Evolutionary conservation across 228 moss, liverwort and hornwort species (phyloP).

Genomic region (Sphagnum magellanicum): DNA sequence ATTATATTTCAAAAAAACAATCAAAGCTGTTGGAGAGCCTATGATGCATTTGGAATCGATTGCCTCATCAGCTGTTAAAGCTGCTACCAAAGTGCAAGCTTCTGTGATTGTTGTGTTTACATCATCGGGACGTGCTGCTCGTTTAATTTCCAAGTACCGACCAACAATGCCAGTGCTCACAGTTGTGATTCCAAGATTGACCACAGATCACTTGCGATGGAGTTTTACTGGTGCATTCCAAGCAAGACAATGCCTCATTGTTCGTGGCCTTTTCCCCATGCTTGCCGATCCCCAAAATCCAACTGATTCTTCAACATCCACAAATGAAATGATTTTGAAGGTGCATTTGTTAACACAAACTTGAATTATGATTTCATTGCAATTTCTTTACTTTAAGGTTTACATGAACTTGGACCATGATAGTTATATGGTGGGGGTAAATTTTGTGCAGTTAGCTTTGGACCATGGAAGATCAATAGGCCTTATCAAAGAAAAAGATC

Average conservation of each 20-base stretch:
- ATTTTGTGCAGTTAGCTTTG: slow-evolving; percentile 45
- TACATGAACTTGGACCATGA: too few species aligned
- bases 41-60: slow-evolving; percentile 79
- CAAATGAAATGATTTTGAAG: slow-evolving; percentile 4
- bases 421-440: too few species aligned
- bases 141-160: slow-evolving; percentile 80
- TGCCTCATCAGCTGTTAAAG: slow-evolving; percentile 77
- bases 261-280: slow-evolving; percentile 85
- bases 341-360: not conserved
- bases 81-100: slow-evolving; percentile 64
- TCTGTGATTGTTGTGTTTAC: slow-evolving; percentile 88
- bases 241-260: slow-evolving; percentile 82
- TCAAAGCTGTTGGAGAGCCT: slow-evolving; percentile 69
- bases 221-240: slow-evolving; percentile 82
- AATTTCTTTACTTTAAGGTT: too few species aligned
- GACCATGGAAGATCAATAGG: slow-evolving; percentile 77
- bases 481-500: slow-evolving; percentile 69
- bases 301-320: slow-evolving; percentile 12
- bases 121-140: slow-evolving; percentile 76
- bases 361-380: too few species aligned
- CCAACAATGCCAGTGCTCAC: slow-evolving; percentile 75
- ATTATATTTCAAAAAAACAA: slow-evolving; percentile 52
- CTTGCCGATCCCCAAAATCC: slow-evolving; percentile 86
- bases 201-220: slow-evolving; percentile 83
- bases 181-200: slow-evolving; percentile 74